Conservation (phyloP, 352 stramenopile genomes). For the Globisporangium nodosum region DNA sequence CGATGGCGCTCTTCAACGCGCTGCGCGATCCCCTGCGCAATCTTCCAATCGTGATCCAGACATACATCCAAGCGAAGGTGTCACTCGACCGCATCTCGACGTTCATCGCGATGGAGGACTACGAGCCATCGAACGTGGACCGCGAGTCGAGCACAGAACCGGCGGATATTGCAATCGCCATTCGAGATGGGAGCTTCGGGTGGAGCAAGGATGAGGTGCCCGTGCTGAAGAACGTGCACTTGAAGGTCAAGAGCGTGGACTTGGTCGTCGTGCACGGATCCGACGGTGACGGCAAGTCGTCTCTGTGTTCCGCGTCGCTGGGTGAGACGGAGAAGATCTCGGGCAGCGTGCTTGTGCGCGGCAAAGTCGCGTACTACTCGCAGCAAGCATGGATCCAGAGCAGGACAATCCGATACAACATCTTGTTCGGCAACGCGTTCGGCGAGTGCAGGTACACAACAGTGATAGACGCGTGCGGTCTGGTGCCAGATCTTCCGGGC, state of each 20-base stretch:
- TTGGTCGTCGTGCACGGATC: slow-evolving; percentile 40
- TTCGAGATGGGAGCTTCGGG: slow-evolving; percentile 23
- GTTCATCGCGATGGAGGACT: slow-evolving; percentile 21
- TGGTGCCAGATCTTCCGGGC: background rate
- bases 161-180: slow-evolving; percentile 4
- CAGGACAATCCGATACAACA: slow-evolving; percentile 75
- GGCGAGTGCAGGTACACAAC: background rate
- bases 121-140: slow-evolving; percentile 19
- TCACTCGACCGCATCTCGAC: slow-evolving; percentile 22
- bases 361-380: slow-evolving; percentile 50
- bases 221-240: slow-evolving; percentile 40
- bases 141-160: background rate
- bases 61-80: slow-evolving; percentile 22
- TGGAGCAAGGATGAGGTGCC: slow-evolving; percentile 9
- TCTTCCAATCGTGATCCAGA: slow-evolving; percentile 14
- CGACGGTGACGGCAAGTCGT: slow-evolving; percentile 45
- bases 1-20: slow-evolving; percentile 34
- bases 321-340: slow-evolving; percentile 90
- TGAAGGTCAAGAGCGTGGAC: slow-evolving; percentile 27
- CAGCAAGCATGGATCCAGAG: slow-evolving; percentile 96
- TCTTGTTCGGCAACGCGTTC: slow-evolving; percentile 75
- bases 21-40: slow-evolving; percentile 26
- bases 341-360: slow-evolving; percentile 90
- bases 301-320: slow-evolving; percentile 30
- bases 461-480: background rate